Evolutionary conservation across 2,329 filamentous ascomycete species (phyloP).

Genomic region (Clarireedia monteithiana): DNA sequence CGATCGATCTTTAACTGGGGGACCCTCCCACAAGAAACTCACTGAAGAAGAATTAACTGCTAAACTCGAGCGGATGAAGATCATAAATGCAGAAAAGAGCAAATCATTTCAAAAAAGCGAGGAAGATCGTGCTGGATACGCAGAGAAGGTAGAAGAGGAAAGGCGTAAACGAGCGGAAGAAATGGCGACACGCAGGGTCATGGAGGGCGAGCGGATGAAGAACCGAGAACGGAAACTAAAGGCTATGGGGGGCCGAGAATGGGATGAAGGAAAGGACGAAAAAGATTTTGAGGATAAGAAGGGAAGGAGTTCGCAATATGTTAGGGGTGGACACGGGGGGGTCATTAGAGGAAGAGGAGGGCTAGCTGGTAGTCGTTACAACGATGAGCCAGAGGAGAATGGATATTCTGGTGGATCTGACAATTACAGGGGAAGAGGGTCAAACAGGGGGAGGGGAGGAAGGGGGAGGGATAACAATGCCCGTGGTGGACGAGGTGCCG

Average conservation of each 20-base stretch:
- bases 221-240: conserved; percentile 29
- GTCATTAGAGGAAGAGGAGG: conserved; percentile 17
- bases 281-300: conserved; percentile 26
- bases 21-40: conserved; percentile 48
- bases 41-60: conserved; percentile 56
- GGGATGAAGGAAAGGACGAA: conserved; percentile 29
- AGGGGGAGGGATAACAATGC: background rate
- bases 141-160: conserved; percentile 53
- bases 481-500: conserved; percentile 16
- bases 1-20: conserved; percentile 46
- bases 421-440: conserved; percentile 19
- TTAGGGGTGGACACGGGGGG: conserved; percentile 24
- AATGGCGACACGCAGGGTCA: conserved; percentile 22
- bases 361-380: conserved; percentile 7
- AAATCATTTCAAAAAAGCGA: conserved; percentile 58
- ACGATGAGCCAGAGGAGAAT: conserved; percentile 11
- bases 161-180: conserved; percentile 38
- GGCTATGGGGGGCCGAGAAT: conserved; percentile 28
- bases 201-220: conserved; percentile 30
- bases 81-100: conserved; percentile 51
- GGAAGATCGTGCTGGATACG: conserved; percentile 57
- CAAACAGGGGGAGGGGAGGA: conserved; percentile 4
- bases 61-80: conserved; percentile 52
- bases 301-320: conserved; percentile 24
- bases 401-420: background rate